Evolutionary conservation across 2,329 filamentous ascomycete genomes (phyloP), one percentile per base, ranked within the genome.

Genomic region (Phialemonium atrogriseum): DNA sequence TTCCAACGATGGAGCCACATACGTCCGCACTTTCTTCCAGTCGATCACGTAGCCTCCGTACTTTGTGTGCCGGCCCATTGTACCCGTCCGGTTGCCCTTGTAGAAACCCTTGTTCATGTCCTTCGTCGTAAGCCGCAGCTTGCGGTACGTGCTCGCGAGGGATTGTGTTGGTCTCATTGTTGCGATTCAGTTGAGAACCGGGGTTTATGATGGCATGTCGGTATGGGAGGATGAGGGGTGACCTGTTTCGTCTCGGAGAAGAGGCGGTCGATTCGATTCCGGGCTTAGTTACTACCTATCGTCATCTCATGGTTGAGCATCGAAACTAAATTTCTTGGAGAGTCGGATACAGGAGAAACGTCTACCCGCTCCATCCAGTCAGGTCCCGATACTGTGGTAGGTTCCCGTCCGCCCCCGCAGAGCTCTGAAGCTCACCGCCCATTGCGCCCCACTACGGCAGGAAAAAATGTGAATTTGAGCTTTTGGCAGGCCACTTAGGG

Each of bases 71-170:
- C 68, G 62, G 56, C 91, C 91, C 77, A 93, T 87, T 24, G 83
- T 77, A 2, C 91, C 91, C 1, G 86, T 81, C 27, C 88, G 73
- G 49, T 83, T 95, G 54, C 91, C 91, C 70, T 96, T 96, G 77
- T 98, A 98, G 75, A 80, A 98, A 46, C 88, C 89, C 54, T 86
- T 85, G 56, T 82, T 84, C 55, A 89, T 80, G 60, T 91, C 80
- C 64, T 98, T 98, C 45, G 89, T 94, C 10, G 85, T 95, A 51
- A 98, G 74, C 32, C 73, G 70, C 37, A 88, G 67, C 52, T 89
- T 86, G 59, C 79, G 74, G 50, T 86, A 73, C 36, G 74, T 72
- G 54, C 77, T 64, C 47, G 72, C 70, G 49, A 94, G 77, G 42
- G 64, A 56, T 49, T 73, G 67, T 11, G 83, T 84, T 34, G 83